A percentile compares a stretch with the other conserved stretches of the same genome.
Conservation (phyloP, 352 stramenopile genomes). For the Phytopythium montanum region DNA sequence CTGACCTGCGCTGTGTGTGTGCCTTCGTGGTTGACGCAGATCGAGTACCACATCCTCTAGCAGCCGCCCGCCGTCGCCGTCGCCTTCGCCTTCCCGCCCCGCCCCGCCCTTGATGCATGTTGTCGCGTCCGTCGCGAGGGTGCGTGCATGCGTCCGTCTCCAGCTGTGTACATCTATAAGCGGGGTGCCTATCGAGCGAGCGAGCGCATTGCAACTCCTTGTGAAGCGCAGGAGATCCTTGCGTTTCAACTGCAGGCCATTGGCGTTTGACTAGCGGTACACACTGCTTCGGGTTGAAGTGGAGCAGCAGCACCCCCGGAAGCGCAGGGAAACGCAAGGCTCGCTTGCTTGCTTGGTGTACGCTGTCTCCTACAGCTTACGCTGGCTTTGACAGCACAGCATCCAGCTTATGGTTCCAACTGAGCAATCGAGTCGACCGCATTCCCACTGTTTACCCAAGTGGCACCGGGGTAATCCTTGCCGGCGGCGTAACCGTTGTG, state of each 20-base stretch:
- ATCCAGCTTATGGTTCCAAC: neutral
- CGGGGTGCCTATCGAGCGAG: neutral
- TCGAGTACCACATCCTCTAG: conserved; percentile 68
- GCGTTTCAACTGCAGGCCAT: no score
- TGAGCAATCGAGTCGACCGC: neutral
- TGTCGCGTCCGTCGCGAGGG: conserved; percentile 14
- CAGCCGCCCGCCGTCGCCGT: no score
- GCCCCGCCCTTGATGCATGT: conserved; percentile 12
- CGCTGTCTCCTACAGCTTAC: no score
- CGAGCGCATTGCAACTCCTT: no score
- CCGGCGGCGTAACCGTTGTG: neutral
- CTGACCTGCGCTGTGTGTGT: neutral
- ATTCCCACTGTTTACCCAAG: neutral
- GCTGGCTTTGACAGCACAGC: no score
- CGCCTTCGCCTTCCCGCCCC: neutral
- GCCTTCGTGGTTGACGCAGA: conserved; percentile 15
- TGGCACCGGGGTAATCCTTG: neutral
- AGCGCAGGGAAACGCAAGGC: no score
- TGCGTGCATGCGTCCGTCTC: neutral
- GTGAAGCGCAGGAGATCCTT: no score
- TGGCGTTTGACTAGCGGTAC: no score
- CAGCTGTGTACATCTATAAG: neutral
- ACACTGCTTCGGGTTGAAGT: no score
- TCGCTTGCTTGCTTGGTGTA: no score
- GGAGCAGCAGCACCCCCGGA: no score